Evolutionary conservation across 2,329 filamentous ascomycete genomes (phyloP).

Genomic region (Ciborinia camelliae): DNA sequence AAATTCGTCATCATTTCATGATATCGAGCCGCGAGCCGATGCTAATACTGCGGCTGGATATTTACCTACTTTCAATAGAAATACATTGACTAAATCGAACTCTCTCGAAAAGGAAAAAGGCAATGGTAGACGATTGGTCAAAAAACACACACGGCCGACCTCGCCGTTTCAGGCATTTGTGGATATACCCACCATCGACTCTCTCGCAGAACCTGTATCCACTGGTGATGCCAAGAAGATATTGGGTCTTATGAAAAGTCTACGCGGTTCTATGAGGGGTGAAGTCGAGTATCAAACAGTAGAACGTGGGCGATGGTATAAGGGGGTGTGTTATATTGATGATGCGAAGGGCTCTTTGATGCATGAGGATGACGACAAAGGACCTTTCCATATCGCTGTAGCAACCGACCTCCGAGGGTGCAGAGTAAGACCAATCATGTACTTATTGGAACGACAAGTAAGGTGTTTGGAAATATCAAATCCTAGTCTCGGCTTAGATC

Average conservation of each 20-base stretch:
- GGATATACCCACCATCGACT: conserved; percentile 57
- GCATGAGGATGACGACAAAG: conserved; percentile 67
- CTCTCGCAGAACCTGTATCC: conserved; percentile 55
- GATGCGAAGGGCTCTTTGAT: conserved; percentile 71
- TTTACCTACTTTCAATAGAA: conserved; percentile 37
- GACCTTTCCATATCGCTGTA: conserved; percentile 61
- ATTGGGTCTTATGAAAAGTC: conserved; percentile 70
- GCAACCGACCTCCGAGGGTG: conserved; percentile 74
- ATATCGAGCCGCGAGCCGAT: conserved; percentile 42
- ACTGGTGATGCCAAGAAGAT: conserved; percentile 69
- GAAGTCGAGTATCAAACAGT: conserved; percentile 69
- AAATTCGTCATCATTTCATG: conserved; percentile 51
- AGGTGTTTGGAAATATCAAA: conserved; percentile 54
- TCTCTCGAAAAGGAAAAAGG: conserved; percentile 41
- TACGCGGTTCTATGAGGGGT: conserved; percentile 77
- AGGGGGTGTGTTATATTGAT: conserved; percentile 74
- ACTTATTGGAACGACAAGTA: conserved; percentile 42
- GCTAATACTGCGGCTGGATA: conserved; percentile 42
- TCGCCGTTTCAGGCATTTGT: conserved; percentile 48
- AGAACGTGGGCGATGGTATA: conserved; percentile 59
- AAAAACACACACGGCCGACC: conserved; percentile 53
- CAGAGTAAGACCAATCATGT: conserved; percentile 57
- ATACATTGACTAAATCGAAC: conserved; percentile 36
- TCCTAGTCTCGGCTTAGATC: conserved; percentile 53
- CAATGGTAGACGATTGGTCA: conserved; percentile 49